Evolutionary conservation across 108 stramenopile genomes (phyloP), one percentile per base, ranked within the genome.

Genomic region (Skeletonema tropicum): DNA sequence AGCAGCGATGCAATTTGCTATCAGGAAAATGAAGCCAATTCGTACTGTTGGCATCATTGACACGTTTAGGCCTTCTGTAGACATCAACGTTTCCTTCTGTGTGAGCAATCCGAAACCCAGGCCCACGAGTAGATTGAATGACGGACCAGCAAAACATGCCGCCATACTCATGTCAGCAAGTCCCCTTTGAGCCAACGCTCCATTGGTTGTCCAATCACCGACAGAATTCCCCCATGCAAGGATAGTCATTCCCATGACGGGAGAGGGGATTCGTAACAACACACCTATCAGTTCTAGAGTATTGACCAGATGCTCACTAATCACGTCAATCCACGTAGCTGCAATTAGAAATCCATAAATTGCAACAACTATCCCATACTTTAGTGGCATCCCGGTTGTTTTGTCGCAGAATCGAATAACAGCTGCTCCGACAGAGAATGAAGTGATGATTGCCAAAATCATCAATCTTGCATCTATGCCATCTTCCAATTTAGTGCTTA

Each of bases 191-290:
- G 98, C 96, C 85, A 98, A 91, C 42, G 96, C 90, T 6, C 92
- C 76, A 67, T 98, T 97, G 15, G 98, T 92, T 69, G 84, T 79
- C 46, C 95, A 72, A 79, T 98, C 98, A 3, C 94, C 96, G 55
- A 93, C 81, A 14, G 85, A 86, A 68, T 97, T 97, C 10, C 96
- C 97, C 97, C 97, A 97, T 15, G 97, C 97, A 9, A 98, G 76
- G 42, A 97, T 68, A 9, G 97, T 98, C 55, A 97, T 49, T 1
- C 96, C 98, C 73, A 98, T 86, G 36, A 98, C 83, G 45, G 86
- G 65, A 7, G 84, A 75, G 1, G 96, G 94, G 23, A 97, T 87
- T 25, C 83, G 76, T 42, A 83, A 64, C 9, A 94, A 64, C n/a
- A 87, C 76, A 12, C 97, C 98, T 3, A 97, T 80, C 49, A 92